Base-by-base conservation (phyloP, 352 stramenopile genomes). In the Phytophthora crassamura region DNA sequence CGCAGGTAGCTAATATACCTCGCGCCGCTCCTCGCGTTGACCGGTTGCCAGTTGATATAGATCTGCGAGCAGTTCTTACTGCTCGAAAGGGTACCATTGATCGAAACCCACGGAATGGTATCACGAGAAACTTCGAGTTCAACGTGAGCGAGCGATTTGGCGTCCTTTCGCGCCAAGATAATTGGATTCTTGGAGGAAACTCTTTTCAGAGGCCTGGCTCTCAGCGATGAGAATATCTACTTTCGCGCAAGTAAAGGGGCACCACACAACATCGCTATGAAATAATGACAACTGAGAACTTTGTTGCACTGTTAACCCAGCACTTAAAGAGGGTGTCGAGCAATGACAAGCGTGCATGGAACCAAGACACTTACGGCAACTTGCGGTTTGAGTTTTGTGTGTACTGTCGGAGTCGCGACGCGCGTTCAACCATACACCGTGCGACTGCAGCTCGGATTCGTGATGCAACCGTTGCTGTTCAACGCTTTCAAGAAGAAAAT, bases 201-300 rank as follows among this genome's bases (percentile, higher is more conserved):
- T n/a, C n/a, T n/a, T n/a, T n/a, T n/a, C n/a, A n/a, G n/a, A n/a
- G n/a, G n/a, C n/a, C n/a, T n/a, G n/a, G n/a, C n/a, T n/a, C n/a
- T n/a, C n/a, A n/a, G n/a, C n/a, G 39, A 46, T 46, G 39, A 46
- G 5, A 10, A 66, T 47, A 57, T 81, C 22, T 74, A 76, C 34
- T 46, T 46, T 10, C 6, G 12, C 6, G 39, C 39, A 5, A 46
- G 39, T 10, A 46, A 46, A 18, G 39, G 39, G 39, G n/a, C n/a
- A n/a, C 39, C 22, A 3, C 39, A 5, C 39, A 46, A 18, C 39
- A 46, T 28, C 39, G 39, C 39, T 46, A 28, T 18, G 39, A 46
- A 11, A 10, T 28, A 7, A 46, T 46, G 5, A 46, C 8, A 5
- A 12, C 22, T 4, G 39, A 28, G 3, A 30, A 46, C 28, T 46